phyloP scores from a whole-genome alignment of 2,329 filamentous ascomycete species.

The Septoria petroselini region DNA sequence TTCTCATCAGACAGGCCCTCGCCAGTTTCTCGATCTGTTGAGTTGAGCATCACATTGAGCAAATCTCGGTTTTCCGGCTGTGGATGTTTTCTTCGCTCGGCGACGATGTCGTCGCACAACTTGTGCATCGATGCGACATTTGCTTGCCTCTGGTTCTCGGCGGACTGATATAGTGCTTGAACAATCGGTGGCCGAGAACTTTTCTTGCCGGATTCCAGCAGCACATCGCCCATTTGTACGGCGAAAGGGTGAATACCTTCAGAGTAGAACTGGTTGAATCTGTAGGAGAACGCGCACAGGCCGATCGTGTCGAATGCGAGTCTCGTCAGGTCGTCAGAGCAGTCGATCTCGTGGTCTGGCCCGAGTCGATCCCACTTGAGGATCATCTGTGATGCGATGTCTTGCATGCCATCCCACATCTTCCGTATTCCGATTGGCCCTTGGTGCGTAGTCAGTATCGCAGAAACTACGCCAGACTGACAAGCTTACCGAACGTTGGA shows the following conservation, averaged over 20 bases:
- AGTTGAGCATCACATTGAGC: constrained; percentile 58
- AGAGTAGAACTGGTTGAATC: constrained; percentile 71
- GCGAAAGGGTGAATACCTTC: constrained; percentile 68
- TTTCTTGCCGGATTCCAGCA: constrained; percentile 56
- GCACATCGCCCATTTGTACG: constrained; percentile 61
- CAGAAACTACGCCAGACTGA: constrained; percentile 13
- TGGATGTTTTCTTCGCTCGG: constrained; percentile 15
- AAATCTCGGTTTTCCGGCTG: constrained; percentile 48
- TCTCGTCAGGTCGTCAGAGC: constrained; percentile 65
- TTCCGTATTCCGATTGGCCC: constrained; percentile 7
- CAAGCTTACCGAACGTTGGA: constrained; percentile 49
- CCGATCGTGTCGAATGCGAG: constrained; percentile 66
- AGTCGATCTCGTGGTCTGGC: constrained; percentile 51
- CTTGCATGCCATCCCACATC: constrained; percentile 49
- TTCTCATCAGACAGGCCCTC: constrained; percentile 56
- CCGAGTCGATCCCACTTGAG: constrained; percentile 66
- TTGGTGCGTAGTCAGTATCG: not conserved
- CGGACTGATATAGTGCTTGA: not conserved
- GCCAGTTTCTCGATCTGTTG: constrained; percentile 61
- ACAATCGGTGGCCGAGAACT: constrained; percentile 8
- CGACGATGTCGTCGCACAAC: constrained; percentile 18
- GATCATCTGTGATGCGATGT: constrained; percentile 53
- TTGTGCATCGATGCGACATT: constrained; percentile 14
- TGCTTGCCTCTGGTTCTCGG: constrained; percentile 7
- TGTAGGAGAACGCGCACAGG: constrained; percentile 58